These are phyloP conservation scores for Auriscalpium orientale DNA, from an alignment of 768 basidiomycete genomes.

Conservation along the genomic window DNA sequence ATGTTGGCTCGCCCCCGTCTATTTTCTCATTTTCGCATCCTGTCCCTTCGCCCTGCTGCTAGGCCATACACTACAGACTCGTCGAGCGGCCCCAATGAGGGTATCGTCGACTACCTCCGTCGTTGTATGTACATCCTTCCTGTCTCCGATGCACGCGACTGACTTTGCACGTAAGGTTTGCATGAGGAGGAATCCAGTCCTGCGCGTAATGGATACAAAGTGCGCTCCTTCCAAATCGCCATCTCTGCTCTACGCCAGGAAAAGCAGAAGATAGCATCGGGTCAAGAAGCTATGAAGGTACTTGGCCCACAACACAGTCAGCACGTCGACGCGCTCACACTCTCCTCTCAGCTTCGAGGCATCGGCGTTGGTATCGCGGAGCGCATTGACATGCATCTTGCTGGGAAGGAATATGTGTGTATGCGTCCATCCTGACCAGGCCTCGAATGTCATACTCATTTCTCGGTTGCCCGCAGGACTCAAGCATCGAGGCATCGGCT, in stretches of 20 bases:
- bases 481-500: constrained; percentile 17
- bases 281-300: constrained; percentile 14
- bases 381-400: constrained; percentile 13
- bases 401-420: constrained; percentile 14
- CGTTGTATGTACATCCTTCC: no score
- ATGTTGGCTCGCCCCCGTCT: constrained; percentile 4
- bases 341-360: constrained; percentile 7
- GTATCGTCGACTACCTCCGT: no score
- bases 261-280: constrained; percentile 5
- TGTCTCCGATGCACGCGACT: background rate
- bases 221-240: constrained; percentile 14
- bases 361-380: constrained; percentile 14
- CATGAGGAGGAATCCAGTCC: constrained; percentile 11
- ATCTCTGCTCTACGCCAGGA: constrained; percentile 5
- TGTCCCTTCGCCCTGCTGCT: background rate
- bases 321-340: background rate
- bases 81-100: constrained; percentile 1
- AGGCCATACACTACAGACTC: background rate
- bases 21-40: background rate
- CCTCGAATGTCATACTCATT: background rate
- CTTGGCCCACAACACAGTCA: background rate
- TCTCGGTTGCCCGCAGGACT: constrained; percentile 3
- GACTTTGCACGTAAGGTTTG: constrained; percentile 4
- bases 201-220: constrained; percentile 14
- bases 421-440: constrained; percentile 1